Conservation (phyloP, 176 grass and related monocot genomes). For the Lolium multiflorum region DNA sequence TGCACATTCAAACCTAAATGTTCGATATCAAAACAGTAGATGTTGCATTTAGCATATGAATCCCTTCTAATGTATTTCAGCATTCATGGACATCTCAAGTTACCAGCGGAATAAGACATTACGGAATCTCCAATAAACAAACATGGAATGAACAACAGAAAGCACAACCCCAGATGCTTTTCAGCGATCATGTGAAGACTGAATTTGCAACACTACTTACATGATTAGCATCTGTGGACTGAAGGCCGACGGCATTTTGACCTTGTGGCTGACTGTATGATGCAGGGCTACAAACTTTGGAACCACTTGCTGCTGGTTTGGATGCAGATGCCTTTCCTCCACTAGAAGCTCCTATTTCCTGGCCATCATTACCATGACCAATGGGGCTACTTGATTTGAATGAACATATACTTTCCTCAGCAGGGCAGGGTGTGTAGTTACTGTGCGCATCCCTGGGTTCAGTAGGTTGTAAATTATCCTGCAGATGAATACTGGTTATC, state of each 20-base stretch:
- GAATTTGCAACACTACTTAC: constrained; percentile 59
- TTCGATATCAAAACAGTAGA: neutral
- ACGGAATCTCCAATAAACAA: neutral
- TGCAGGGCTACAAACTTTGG: constrained; percentile 51
- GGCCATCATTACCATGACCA: constrained; percentile 51
- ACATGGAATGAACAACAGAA: neutral
- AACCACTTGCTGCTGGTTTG: constrained; percentile 61
- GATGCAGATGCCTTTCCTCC: constrained; percentile 52
- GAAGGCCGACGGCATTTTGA: constrained; percentile 51
- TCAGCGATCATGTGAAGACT: constrained; percentile 14
- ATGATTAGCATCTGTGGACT: constrained; percentile 53
- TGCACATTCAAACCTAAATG: constrained; percentile 21
- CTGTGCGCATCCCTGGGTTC: constrained; percentile 58
- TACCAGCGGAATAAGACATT: constrained; percentile 1
- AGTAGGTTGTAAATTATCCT: constrained; percentile 46
- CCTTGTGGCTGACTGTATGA: constrained; percentile 52
- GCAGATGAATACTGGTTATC: constrained; percentile 28
- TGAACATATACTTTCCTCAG: constrained; percentile 95
- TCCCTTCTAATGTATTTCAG: constrained; percentile 18
- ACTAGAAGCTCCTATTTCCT: constrained; percentile 64
- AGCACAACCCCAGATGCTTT: constrained; percentile 19
- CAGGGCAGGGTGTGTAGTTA: constrained; percentile 54
- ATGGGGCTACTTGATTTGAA: constrained; percentile 69
- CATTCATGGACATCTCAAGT: constrained; percentile 16
- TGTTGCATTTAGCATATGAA: neutral